Evolutionary conservation across 108 stramenopile genomes (phyloP), one percentile per base, ranked within the genome.

Genomic region (Cyclotella choctawhatcheeana): DNA sequence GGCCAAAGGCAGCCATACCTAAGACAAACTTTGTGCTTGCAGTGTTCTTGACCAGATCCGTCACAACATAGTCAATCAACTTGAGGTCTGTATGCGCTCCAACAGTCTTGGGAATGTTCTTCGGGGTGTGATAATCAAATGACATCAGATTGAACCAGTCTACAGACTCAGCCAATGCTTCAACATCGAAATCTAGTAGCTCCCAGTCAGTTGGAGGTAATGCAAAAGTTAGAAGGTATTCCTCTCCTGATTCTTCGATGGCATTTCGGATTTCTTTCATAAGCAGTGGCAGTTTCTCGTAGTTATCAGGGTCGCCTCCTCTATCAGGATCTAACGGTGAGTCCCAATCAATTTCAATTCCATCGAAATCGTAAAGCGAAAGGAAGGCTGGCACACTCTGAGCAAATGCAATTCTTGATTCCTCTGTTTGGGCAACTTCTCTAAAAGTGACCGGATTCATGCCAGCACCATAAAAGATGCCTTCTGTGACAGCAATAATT

Each of bases 91-190:
- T 73, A 45, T 79, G 74, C 12, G 82, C 60, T 31, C 82, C 82
- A 25, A 83, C 74, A 50, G 68, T 79, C 59, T 79, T 79, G 0
- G 80, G 80, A 25, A 81, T 71, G 32, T 81, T 59, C 44, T 81
- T 74, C 3, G 77, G 82, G 22, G 82, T 83, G 45, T 83, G 78
- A 60, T 76, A 79, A 63, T 83, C 77, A 69, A 79, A 83, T 2
- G 77, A 55, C 78, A 79, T 83, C 24, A 83, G 61, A 44, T 83
- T 79, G 77, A 83, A 83, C 77, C 77, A 83, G 68, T 83, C 82
- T 29, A 83, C 82, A 58, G 61, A 48, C 29, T 69, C 68, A 18
- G 77, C 64, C 69, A 83, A 44, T 20, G 59, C 73, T 14, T 69
- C 73, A 27, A 83, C 45, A 47, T 83, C 82, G 50, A 69, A 83